Conservation (phyloP, 2,329 filamentous ascomycete species). For the Fusarium austroafricanum region DNA sequence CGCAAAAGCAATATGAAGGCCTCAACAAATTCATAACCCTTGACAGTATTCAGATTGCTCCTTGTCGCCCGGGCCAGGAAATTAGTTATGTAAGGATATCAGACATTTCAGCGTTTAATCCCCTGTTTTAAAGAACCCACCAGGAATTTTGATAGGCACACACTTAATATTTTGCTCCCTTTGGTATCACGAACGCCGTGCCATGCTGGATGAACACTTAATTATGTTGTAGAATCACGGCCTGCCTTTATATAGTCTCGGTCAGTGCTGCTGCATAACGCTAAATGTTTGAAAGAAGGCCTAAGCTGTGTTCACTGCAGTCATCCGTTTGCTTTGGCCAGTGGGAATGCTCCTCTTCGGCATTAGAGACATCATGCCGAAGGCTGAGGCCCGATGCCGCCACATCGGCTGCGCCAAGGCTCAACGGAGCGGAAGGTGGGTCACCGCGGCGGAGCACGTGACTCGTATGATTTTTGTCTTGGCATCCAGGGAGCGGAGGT, state of each 20-base stretch:
- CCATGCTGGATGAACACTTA: no score
- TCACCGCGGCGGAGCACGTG: constrained; percentile 42
- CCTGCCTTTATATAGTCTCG: no score
- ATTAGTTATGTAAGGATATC: not conserved
- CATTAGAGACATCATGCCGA: constrained; percentile 13
- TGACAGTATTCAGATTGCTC: not conserved
- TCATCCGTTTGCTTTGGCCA: no score
- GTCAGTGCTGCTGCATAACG: no score
- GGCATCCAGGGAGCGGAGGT: constrained; percentile 15
- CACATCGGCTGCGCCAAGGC: constrained; percentile 24
- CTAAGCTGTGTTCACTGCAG: not conserved
- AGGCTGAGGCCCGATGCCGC: constrained; percentile 15
- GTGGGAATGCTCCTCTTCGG: constrained; percentile 6
- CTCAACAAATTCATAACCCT: not conserved
- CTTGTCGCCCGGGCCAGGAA: not conserved
- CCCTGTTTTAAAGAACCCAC: not conserved
- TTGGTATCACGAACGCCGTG: not conserved
- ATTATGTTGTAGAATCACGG: no score
- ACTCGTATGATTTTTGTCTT: constrained; percentile 33
- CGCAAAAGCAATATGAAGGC: not conserved
- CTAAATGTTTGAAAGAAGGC: not conserved
- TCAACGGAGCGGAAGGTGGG: constrained; percentile 33
- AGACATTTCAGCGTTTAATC: not conserved
- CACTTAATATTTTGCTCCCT: not conserved
- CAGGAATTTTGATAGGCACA: not conserved